A percentile compares a stretch with the other conserved stretches of the same genome.
Conservation (phyloP, 2,329 filamentous ascomycete species). For the Cryphonectria carpinicola region DNA sequence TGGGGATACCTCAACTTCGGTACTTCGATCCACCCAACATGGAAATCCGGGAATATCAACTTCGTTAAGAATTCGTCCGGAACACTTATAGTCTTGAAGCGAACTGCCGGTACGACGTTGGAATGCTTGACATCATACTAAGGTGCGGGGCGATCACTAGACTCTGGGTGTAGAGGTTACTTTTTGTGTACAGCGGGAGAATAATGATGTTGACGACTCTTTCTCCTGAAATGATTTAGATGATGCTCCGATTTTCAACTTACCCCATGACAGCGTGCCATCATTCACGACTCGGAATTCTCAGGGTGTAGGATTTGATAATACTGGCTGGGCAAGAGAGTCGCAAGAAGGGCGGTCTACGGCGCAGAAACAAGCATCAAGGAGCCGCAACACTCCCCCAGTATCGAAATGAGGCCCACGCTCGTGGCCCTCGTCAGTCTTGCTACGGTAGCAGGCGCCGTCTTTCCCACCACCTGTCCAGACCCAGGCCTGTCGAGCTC, state of each 20-base stretch:
- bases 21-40: background rate
- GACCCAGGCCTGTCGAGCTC: slow-evolving; percentile 19
- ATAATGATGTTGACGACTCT: background rate
- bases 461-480: slow-evolving; percentile 19
- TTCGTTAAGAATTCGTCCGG: background rate
- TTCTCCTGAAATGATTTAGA: background rate
- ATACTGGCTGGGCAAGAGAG: background rate
- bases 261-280: background rate
- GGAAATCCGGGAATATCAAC: background rate
- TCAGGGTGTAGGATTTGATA: background rate
- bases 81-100: background rate
- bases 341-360: background rate
- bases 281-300: background rate
- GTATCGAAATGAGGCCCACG: background rate
- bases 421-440: background rate
- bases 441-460: background rate
- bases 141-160: background rate
- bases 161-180: background rate
- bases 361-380: background rate
- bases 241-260: background rate
- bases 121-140: slow-evolving; percentile 4
- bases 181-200: background rate
- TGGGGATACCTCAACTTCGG: background rate
- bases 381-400: background rate
- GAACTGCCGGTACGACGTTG: slow-evolving; percentile 6